Conservation (phyloP, 495 filamentous ascomycete genomes). For the Cenococcum geophilum region DNA sequence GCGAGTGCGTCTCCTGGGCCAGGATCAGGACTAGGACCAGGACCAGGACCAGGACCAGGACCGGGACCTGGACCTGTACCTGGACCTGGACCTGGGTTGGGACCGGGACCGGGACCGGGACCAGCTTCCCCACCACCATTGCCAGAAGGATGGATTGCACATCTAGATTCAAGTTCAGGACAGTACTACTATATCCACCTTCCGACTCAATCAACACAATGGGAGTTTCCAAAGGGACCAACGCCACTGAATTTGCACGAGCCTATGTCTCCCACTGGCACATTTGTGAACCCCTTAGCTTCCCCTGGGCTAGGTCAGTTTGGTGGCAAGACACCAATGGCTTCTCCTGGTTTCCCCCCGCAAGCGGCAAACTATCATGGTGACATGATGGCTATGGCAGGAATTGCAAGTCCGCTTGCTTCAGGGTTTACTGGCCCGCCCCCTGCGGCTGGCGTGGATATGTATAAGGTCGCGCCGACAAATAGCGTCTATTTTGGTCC, state of each 20-base stretch:
- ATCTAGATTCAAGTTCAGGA: constrained; percentile 87
- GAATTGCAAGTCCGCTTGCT: constrained; percentile 58
- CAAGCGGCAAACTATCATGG: constrained; percentile 59
- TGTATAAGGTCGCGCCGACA: constrained; percentile 87
- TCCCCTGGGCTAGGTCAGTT: constrained; percentile 65
- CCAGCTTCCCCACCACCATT: constrained; percentile 82
- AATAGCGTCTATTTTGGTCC: constrained; percentile 99
- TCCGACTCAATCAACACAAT: constrained; percentile 91
- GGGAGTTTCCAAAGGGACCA: constrained; percentile 94
- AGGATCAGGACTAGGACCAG: constrained; percentile 55
- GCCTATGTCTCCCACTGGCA: constrained; percentile 74
- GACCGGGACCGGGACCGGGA: constrained; percentile 53
- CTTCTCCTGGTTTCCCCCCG: constrained; percentile 51
- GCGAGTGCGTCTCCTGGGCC: constrained; percentile 46
- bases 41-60: constrained; percentile 56
- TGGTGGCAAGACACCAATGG: constrained; percentile 61
- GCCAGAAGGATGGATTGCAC: constrained; percentile 97
- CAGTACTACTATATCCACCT: constrained; percentile 99
- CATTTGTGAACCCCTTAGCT: constrained; percentile 65
- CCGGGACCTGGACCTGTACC: no score
- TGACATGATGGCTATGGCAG: constrained; percentile 69
- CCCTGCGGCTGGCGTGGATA: constrained; percentile 76
- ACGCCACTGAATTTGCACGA: constrained; percentile 75
- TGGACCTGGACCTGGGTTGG: no score
- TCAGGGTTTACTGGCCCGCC: constrained; percentile 77